These are phyloP conservation scores for Dioszegia aurantiaca DNA, from an alignment of 768 basidiomycete species.

Conservation along the genomic window DNA sequence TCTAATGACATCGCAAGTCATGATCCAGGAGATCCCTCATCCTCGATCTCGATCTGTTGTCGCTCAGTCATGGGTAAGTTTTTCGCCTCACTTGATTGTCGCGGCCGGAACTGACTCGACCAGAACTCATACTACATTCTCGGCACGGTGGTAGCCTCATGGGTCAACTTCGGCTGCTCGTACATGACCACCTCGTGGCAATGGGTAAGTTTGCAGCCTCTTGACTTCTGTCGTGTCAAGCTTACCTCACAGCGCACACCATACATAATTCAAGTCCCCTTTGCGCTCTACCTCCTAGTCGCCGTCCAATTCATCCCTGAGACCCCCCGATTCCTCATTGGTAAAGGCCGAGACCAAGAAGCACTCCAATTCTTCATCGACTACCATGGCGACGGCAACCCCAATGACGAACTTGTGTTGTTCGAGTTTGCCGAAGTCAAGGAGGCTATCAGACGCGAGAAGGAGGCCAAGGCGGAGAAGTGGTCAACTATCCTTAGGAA, in stretches of 20 bases:
- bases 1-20: conserved; percentile 51
- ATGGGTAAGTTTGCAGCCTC: conserved; percentile 29
- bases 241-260: conserved; percentile 41
- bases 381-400: conserved; percentile 53
- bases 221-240: neutral
- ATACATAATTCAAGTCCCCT: conserved; percentile 50
- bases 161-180: conserved; percentile 47
- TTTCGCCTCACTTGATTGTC: neutral
- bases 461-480: conserved; percentile 46
- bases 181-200: conserved; percentile 47
- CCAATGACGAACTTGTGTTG: conserved; percentile 50
- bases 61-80: conserved; percentile 49
- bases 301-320: conserved; percentile 53
- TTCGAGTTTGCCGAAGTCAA: conserved; percentile 54
- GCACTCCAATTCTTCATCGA: conserved; percentile 49
- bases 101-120: neutral
- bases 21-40: conserved; percentile 54
- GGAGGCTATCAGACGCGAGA: conserved; percentile 48
- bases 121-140: conserved; percentile 53
- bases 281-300: conserved; percentile 50
- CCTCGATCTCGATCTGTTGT: conserved; percentile 47
- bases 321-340: conserved; percentile 52
- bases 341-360: conserved; percentile 48
- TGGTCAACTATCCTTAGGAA: conserved; percentile 49
- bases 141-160: conserved; percentile 50